A percentile compares a stretch with the other conserved stretches of the same genome.
These are phyloP conservation scores for Suhomyces guaymorum DNA, from an alignment of 1,139 yeast genomes.

Conservation along the genomic window DNA sequence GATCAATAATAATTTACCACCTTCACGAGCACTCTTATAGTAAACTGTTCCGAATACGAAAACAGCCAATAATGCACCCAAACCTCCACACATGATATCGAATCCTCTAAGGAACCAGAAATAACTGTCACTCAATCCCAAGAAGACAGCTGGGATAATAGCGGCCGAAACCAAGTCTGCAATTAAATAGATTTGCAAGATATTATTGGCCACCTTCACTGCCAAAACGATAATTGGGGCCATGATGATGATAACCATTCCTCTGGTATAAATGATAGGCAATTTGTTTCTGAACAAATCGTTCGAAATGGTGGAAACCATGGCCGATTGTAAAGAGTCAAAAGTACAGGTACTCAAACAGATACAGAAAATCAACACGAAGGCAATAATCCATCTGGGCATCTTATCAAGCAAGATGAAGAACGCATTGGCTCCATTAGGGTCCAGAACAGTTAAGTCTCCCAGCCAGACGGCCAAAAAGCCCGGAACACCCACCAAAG, in stretches of 20 bases:
- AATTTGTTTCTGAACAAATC: slow-evolving; percentile 84
- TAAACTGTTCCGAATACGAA: slow-evolving; percentile 83
- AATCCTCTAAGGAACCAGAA: slow-evolving; percentile 75
- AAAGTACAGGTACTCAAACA: slow-evolving; percentile 83
- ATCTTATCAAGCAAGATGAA: slow-evolving; percentile 66
- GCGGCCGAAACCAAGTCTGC: slow-evolving; percentile 89
- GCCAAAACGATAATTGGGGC: slow-evolving; percentile 87
- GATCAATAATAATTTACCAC: slow-evolving; percentile 71
- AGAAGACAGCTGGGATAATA: slow-evolving; percentile 79
- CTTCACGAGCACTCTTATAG: slow-evolving; percentile 68
- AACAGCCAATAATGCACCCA: slow-evolving; percentile 78
- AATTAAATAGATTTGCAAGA: slow-evolving; percentile 82
- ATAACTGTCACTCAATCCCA: slow-evolving; percentile 65
- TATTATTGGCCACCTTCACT: slow-evolving; percentile 73
- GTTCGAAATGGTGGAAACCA: slow-evolving; percentile 85
- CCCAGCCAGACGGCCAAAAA: slow-evolving; percentile 91
- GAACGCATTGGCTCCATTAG: slow-evolving; percentile 64
- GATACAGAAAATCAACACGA: slow-evolving; percentile 73
- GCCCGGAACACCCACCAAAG: slow-evolving; percentile 81
- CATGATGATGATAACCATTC: slow-evolving; percentile 72
- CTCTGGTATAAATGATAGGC: slow-evolving; percentile 64
- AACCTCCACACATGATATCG: slow-evolving; percentile 81
- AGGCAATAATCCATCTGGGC: slow-evolving; percentile 89
- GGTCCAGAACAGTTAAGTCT: slow-evolving; percentile 59
- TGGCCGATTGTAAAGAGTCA: slow-evolving; percentile 86